phyloP scores from a whole-genome alignment of 2,329 filamentous ascomycete species.

The Metarhizium album region DNA sequence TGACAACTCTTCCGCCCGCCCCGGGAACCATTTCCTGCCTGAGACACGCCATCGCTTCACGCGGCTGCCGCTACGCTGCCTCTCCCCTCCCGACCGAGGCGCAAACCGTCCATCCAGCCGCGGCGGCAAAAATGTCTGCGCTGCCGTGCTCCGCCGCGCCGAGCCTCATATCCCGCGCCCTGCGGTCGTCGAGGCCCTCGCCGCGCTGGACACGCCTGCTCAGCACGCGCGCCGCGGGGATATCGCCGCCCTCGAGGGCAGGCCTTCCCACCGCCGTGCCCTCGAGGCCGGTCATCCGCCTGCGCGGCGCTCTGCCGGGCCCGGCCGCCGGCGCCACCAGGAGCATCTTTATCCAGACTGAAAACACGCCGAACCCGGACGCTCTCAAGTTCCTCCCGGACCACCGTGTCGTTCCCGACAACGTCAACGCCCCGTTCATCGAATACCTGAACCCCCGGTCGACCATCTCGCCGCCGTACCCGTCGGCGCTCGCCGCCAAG shows the following conservation, averaged over 20 bases:
- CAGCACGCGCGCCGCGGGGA: slow-evolving; percentile 14
- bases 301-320: slow-evolving; percentile 8
- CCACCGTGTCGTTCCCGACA: slow-evolving; percentile 68
- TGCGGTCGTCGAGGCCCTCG: slow-evolving; percentile 15
- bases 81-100: background rate
- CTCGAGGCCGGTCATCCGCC: slow-evolving; percentile 4
- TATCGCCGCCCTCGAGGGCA: background rate
- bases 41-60: no score
- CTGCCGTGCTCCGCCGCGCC: slow-evolving; percentile 12
- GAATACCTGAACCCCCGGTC: slow-evolving; percentile 86
- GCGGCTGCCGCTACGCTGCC: background rate
- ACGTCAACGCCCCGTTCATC: slow-evolving; percentile 64
- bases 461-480: slow-evolving; percentile 78
- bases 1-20: background rate
- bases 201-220: slow-evolving; percentile 18
- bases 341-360: slow-evolving; percentile 96
- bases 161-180: slow-evolving; percentile 13
- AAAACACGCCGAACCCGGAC: slow-evolving; percentile 88
- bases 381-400: slow-evolving; percentile 95
- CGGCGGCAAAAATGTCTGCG: slow-evolving; percentile 14
- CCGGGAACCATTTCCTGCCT: background rate
- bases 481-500: slow-evolving; percentile 81
- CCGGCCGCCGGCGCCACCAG: slow-evolving; percentile 32
- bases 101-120: background rate
- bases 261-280: slow-evolving; percentile 1